Evolutionary conservation across 768 basidiomycete genomes (phyloP), one percentile per base, ranked within the genome.

Genomic region (Mycena albidolilacea): DNA sequence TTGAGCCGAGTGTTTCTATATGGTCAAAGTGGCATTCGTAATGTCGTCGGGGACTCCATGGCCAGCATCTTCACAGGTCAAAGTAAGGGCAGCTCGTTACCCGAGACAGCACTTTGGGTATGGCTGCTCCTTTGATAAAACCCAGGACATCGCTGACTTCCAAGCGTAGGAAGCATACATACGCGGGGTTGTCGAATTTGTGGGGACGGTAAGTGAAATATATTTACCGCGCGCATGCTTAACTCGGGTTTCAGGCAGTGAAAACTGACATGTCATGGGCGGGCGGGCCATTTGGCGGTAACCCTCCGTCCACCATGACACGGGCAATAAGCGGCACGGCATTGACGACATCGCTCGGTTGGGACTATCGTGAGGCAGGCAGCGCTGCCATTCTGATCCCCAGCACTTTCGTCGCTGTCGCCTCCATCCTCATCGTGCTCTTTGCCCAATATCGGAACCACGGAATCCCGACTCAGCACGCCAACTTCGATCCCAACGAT

Each of bases 401-500:
- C 12, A 38, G 55, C 55, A 58, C 55, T 3, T 58, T 58, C 15
- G 15, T 58, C 30, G 55, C 55, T 7, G 55, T 58, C 35, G 35
- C 35, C 4, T 58, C 55, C 4, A 58, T 58, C 55, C 55, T 58
- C 55, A 58, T 58, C 55, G 35, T 38, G 15, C 35, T 58, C 15
- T 58, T 37, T 37, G 55, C 55, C 15, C 55, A 58, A 38, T 37
- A 15, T 8, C 3, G 12, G 7, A 58, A 58, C 55, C 55, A 14
- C 9, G 35, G 21, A 15, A 58, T 58, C 12, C 55, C 30, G 7
- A 15, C 17, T 17, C 55, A 37, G 15, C 55, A 58, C 10, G 65
- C 52, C 2, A n/a, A 57, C 14, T 67, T 67, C 54, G 65, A 67
- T 38, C 65, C 65, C 48, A 67, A 67, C 54, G 65, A 67, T 23